Evolutionary conservation across 2,329 filamentous ascomycete species (phyloP).

Genomic region (Coniochaeta prunicola): DNA sequence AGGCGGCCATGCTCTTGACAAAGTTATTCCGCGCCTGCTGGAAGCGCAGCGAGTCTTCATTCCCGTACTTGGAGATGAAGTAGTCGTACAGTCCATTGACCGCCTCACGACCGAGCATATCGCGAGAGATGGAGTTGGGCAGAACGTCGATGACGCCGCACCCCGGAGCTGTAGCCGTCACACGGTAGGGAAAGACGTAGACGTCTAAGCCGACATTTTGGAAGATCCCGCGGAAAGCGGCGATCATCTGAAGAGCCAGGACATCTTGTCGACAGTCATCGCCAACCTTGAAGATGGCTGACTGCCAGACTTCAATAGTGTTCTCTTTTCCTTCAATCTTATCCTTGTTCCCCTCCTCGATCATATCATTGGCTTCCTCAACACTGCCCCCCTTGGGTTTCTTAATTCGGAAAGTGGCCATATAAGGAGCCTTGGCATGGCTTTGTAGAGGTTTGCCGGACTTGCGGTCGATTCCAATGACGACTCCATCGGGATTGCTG

Average conservation of each 20-base stretch:
- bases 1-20: conserved; percentile 98
- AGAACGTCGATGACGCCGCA: conserved; percentile 98
- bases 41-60: conserved; percentile 89
- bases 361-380: conserved; percentile 44
- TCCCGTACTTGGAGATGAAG: conserved; percentile 94
- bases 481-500: conserved; percentile 92
- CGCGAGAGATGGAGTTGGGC: conserved; percentile 93
- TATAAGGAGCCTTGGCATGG: conserved; percentile 96
- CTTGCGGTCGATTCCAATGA: conserved; percentile 96
- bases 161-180: conserved; percentile 92
- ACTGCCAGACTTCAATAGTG: conserved; percentile 95
- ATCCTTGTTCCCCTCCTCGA: conserved; percentile 37
- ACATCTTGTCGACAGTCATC: conserved; percentile 98
- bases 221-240: conserved; percentile 95
- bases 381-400: conserved; percentile 55
- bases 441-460: conserved; percentile 96
- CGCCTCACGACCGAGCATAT: conserved; percentile 96
- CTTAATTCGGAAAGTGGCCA: conserved; percentile 97
- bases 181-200: conserved; percentile 93
- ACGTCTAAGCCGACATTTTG: conserved; percentile 91
- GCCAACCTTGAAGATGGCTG: conserved; percentile 98
- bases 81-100: conserved; percentile 99
- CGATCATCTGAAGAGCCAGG: conserved; percentile 93
- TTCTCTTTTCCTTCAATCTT: conserved; percentile 30
- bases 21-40: conserved; percentile 95